These are phyloP conservation scores for Rehmannia glutinosa DNA, from an alignment of 257 asterid genomes.

Conservation along the genomic window DNA sequence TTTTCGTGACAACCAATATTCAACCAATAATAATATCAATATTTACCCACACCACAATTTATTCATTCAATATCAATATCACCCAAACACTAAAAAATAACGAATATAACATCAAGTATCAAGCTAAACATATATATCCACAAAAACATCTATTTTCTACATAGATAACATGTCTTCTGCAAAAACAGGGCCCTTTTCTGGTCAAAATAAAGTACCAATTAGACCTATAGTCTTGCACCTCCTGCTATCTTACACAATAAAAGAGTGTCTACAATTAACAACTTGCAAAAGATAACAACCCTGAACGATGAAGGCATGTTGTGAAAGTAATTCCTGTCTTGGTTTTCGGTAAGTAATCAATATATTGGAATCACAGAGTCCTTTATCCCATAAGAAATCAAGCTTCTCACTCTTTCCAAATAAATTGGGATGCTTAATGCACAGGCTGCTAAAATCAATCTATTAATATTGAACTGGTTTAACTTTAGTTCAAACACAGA, in stretches of 20 bases:
- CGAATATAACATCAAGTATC: no score
- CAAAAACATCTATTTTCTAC: no score
- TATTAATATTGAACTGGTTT: background rate
- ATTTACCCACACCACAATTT: no score
- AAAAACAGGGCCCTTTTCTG: no score
- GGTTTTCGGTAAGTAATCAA: conserved; percentile 81
- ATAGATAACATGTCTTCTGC: no score
- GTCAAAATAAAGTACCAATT: conserved; percentile 22
- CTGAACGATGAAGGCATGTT: conserved; percentile 77
- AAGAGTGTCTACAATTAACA: background rate
- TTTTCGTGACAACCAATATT: no score
- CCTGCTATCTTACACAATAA: background rate
- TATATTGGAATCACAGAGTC: conserved; percentile 82
- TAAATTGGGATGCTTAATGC: conserved; percentile 85
- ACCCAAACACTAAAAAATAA: no score
- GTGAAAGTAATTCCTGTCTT: conserved; percentile 81
- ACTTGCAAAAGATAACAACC: conserved; percentile 31
- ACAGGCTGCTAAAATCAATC: conserved; percentile 54
- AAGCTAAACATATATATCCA: no score
- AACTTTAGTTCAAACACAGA: background rate
- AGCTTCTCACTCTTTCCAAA: conserved; percentile 97
- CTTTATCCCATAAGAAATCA: conserved; percentile 87
- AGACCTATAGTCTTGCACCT: background rate
- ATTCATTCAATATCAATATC: no score
- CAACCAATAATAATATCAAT: no score